These are phyloP conservation scores for Lithospermum erythrorhizon DNA, from an alignment of 257 asterid genomes.

Conservation along the genomic window DNA sequence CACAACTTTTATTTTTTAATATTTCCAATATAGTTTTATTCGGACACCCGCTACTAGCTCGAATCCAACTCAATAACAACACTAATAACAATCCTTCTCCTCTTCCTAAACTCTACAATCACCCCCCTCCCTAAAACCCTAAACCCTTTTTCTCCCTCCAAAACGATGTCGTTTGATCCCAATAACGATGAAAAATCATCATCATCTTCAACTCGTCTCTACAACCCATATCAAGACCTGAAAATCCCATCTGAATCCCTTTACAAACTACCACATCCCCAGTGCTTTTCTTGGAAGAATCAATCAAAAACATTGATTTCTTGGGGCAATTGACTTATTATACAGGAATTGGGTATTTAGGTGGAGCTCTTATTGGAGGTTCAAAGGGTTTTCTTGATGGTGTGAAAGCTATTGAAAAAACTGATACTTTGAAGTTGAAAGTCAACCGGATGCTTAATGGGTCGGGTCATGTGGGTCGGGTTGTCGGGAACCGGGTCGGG, in stretches of 20 bases:
- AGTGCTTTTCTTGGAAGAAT: constrained; percentile 74
- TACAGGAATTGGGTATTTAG: constrained; percentile 15
- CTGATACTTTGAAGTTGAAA: constrained; percentile 13
- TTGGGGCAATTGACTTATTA: constrained; percentile 92
- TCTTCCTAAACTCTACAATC: no score
- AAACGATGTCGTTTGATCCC: constrained; percentile 60
- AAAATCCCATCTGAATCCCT: constrained; percentile 42
- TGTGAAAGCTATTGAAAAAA: constrained; percentile 12
- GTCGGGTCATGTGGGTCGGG: constrained; percentile 15
- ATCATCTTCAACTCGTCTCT: constrained; percentile 47
- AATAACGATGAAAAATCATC: constrained; percentile 10
- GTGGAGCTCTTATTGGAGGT: no score
- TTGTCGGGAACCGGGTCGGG: constrained; percentile 15
- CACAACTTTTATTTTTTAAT: no score
- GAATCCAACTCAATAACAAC: no score
- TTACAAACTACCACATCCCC: constrained; percentile 78
- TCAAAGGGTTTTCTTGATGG: not conserved
- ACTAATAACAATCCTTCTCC: no score
- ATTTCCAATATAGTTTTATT: no score
- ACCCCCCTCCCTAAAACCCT: no score
- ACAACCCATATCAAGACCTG: constrained; percentile 85
- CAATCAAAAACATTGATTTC: constrained; percentile 76
- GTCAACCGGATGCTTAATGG: constrained; percentile 13
- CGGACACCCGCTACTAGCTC: no score
- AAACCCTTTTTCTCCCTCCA: no score